Conservation (phyloP, 192 early-diverging fungal species). For the Backusella luteola region DNA sequence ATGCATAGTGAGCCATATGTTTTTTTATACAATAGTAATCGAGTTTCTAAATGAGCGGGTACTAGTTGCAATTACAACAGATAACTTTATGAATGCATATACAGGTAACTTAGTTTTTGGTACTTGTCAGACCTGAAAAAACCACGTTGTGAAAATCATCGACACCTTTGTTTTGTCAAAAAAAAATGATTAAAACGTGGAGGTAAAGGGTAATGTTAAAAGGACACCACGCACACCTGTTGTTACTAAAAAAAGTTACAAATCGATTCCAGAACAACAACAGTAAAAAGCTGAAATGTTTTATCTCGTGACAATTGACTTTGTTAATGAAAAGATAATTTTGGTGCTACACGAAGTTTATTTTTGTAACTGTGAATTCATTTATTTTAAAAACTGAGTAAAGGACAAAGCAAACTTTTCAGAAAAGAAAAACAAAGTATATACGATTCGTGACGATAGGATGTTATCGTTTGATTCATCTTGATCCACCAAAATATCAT, state of each 20-base stretch:
- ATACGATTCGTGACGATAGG: not conserved
- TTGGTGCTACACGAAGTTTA: not conserved
- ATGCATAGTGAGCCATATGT: not conserved
- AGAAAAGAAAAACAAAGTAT: not conserved
- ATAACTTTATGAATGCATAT: not conserved
- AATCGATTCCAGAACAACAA: constrained; percentile 3
- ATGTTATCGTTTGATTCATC: not conserved
- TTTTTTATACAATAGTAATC: not conserved
- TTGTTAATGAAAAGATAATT: not conserved
- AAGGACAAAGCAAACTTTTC: not conserved
- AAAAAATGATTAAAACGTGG: constrained; percentile 1
- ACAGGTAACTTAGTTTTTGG: not conserved
- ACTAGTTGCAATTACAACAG: not conserved
- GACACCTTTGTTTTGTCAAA: not conserved
- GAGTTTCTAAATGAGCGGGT: not conserved
- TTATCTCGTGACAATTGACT: constrained; percentile 2
- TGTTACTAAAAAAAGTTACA: not conserved
- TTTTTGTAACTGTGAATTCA: not conserved
- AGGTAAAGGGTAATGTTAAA: not conserved
- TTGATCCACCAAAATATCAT: not conserved
- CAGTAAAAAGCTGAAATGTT: not conserved
- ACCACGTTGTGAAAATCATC: constrained; percentile 10
- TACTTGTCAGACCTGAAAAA: constrained; percentile 2
- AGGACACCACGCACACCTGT: too few relatives aligned
- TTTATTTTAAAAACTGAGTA: not conserved